Conservation (phyloP, 345 rosid genomes). For the Cardamine resedifolia region DNA sequence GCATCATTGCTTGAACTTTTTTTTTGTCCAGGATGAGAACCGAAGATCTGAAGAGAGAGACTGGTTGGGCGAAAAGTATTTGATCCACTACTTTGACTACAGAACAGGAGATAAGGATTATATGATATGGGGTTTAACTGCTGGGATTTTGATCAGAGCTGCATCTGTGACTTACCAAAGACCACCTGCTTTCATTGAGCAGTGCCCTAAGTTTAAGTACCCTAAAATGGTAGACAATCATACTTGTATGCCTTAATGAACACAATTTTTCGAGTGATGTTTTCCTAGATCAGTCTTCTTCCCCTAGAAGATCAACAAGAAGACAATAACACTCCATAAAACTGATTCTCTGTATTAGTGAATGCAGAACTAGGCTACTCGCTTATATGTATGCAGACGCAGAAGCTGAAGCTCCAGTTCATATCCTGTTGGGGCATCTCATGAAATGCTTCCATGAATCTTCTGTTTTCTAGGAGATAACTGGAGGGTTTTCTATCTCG, state of each 20-base stretch:
- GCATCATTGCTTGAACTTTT: constrained; percentile 1
- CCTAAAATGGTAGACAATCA: constrained; percentile 45
- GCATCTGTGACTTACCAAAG: constrained; percentile 66
- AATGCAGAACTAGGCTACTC: constrained; percentile 29
- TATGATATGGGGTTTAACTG: constrained; percentile 75
- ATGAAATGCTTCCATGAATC: constrained; percentile 11
- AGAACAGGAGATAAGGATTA: constrained; percentile 49
- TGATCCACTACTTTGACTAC: constrained; percentile 65
- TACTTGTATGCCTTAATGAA: constrained; percentile 40
- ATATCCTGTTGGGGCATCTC: constrained; percentile 20
- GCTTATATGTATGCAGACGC: constrained; percentile 4
- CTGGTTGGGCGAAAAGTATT: constrained; percentile 65
- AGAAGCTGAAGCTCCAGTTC: constrained; percentile 12
- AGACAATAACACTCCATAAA: constrained; percentile 18
- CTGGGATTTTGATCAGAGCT: constrained; percentile 66
- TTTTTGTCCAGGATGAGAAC: constrained; percentile 61
- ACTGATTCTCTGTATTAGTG: constrained; percentile 30
- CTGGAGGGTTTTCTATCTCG: constrained; percentile 9
- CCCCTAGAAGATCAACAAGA: neutral
- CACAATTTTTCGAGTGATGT: constrained; percentile 10
- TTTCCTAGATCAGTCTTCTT: constrained; percentile 26
- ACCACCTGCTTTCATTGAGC: constrained; percentile 62
- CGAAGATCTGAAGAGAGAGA: constrained; percentile 67
- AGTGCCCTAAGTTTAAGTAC: constrained; percentile 61
- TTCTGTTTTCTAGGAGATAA: constrained; percentile 17